Evolutionary conservation across 148 eudicot genomes (phyloP), one percentile per base, ranked within the genome.

Genomic region (Vaccinium vitisidaea): DNA sequence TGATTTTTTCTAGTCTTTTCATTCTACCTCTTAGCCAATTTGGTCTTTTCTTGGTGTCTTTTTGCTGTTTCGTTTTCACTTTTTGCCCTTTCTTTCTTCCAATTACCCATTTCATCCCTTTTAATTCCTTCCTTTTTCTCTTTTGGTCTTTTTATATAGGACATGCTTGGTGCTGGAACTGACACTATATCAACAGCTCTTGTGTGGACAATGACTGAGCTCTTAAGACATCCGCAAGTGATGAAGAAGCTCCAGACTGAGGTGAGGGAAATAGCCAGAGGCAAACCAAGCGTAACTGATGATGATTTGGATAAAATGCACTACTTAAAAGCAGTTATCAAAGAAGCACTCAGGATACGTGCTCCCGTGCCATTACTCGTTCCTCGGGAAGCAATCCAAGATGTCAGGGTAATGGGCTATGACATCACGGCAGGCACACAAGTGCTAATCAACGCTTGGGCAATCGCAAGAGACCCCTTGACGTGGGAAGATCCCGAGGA

Each of bases 201-300:
- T 67, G 92, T 89, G 63, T 93, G 95, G 95, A 80, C 88, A 7
- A 87, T 92, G 82, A 54, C 92, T 36, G 93, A 92, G 76, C 84
- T 90, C 8, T 3, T 92, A 82, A 85, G 85, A 73, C 84, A 92
- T 69, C 93, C 95, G 0, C 50, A 23, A 58, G 74, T 80, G 25
- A 67, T 90, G 85, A 69, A 82, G 36, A 67, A 82, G 36, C 56
- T 93, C 5, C 90, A 92, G 52, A 69, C 87, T 0, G 91, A 92
- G 74, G 90, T 91, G 36, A 79, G 88, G 84, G 82, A 30, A 69
- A 80, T 90, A 15, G 84, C 85, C 58, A 81, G 70, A 58, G 82
- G 63, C 9, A 88, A 89, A 70, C 2, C 21, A 7, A 58, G n/a
- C 6, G 84, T 93, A 46, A 63, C 27, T 7, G 69, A 63, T 0